A percentile compares a stretch with the other conserved stretches of the same genome.
phyloP scores from a whole-genome alignment of 2,329 filamentous ascomycete species.

The Thielaviopsis ethacetica region DNA sequence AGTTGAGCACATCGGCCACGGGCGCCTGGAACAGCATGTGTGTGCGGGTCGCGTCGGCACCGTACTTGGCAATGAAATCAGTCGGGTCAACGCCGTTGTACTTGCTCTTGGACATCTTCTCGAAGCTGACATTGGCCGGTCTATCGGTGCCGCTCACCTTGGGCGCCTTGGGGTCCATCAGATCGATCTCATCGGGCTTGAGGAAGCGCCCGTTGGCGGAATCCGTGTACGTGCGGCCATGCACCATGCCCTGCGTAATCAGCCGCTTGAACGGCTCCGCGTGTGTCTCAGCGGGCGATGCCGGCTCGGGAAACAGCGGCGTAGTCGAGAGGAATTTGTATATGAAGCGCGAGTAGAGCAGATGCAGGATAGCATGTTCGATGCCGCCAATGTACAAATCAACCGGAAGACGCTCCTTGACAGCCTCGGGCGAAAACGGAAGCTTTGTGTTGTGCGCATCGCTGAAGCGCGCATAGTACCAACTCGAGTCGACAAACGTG shows the following conservation, averaged over 20 bases:
- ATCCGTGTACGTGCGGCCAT: slow-evolving; percentile 68
- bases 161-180: slow-evolving; percentile 38
- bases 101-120: slow-evolving; percentile 95
- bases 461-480: slow-evolving; percentile 75
- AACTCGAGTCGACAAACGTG: slow-evolving; percentile 88
- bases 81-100: slow-evolving; percentile 79
- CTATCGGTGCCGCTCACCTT: slow-evolving; percentile 45
- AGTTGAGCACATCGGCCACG: slow-evolving; percentile 68
- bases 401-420: slow-evolving; percentile 47
- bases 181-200: slow-evolving; percentile 56
- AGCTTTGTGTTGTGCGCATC: slow-evolving; percentile 48
- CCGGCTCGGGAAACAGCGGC: slow-evolving; percentile 26
- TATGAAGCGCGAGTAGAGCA: slow-evolving; percentile 79
- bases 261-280: slow-evolving; percentile 66
- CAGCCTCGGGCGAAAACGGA: slow-evolving; percentile 45
- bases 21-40: slow-evolving; percentile 85
- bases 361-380: slow-evolving; percentile 79
- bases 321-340: slow-evolving; percentile 65
- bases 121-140: slow-evolving; percentile 47
- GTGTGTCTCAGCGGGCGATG: slow-evolving; percentile 15
- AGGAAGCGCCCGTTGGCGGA: slow-evolving; percentile 61
- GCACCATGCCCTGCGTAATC: slow-evolving; percentile 84
- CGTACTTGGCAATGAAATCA: slow-evolving; percentile 53
- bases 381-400: slow-evolving; percentile 82
- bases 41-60: slow-evolving; percentile 68